These are phyloP conservation scores for Iodosphaeria phyllophila DNA, from an alignment of 2,329 filamentous ascomycete species.

Conservation along the genomic window DNA sequence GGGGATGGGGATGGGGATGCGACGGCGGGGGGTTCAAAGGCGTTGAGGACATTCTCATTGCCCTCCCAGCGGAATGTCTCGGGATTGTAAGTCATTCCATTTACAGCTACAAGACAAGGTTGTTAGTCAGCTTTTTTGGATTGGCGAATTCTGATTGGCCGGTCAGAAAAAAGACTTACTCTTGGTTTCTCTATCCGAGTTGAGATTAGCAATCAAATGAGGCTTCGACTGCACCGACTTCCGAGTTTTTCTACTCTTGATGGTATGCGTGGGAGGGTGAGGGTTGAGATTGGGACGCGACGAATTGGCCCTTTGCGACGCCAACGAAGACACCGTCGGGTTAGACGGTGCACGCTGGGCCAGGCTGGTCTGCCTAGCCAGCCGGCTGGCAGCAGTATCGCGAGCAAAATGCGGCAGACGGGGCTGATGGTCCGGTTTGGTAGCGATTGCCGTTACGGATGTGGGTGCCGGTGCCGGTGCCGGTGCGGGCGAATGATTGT, in stretches of 20 bases:
- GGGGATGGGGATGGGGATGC: constrained; percentile 32
- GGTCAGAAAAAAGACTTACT: constrained; percentile 34
- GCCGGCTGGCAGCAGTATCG: constrained; percentile 46
- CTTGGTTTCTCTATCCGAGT: constrained; percentile 56
- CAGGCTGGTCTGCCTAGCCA: constrained; percentile 41
- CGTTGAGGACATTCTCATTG: constrained; percentile 68
- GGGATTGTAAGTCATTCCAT: constrained; percentile 94
- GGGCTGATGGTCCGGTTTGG: constrained; percentile 20
- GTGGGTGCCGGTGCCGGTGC: no score
- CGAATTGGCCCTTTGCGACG: constrained; percentile 34
- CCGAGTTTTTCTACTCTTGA: constrained; percentile 35
- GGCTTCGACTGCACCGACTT: constrained; percentile 51
- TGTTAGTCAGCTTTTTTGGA: constrained; percentile 1
- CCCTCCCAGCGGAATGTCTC: constrained; percentile 81
- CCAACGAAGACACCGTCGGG: constrained; percentile 33
- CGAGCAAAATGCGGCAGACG: constrained; percentile 41
- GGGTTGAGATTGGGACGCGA: no score
- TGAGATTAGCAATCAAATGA: constrained; percentile 74
- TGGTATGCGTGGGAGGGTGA: no score
- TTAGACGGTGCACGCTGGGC: constrained; percentile 38
- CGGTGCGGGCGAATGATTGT: no score
- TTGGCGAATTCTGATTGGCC: not conserved
- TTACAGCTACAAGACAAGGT: constrained; percentile 39
- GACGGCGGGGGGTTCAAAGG: constrained; percentile 50
- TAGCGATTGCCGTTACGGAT: no score